phyloP scores from a whole-genome alignment of 2,329 filamentous ascomycete genomes.

The Colletotrichum aenigma region DNA sequence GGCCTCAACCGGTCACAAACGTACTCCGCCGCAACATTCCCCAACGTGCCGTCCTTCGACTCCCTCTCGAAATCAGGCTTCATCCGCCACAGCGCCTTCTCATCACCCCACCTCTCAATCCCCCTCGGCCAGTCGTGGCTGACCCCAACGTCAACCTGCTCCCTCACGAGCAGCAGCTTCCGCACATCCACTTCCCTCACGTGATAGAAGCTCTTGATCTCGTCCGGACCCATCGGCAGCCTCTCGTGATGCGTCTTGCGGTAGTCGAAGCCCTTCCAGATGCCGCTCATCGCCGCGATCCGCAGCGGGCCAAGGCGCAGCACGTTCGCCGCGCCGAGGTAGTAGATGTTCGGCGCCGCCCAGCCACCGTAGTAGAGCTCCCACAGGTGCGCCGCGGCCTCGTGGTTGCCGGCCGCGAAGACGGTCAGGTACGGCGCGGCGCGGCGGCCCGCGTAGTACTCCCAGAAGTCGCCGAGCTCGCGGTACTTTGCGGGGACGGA shows the following conservation, averaged over 20 bases:
- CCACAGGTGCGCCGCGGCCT: conserved; percentile 87
- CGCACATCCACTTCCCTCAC: conserved; percentile 88
- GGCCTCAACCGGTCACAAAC: conserved; percentile 84
- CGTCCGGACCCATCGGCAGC: conserved; percentile 79
- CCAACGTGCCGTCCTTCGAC: conserved; percentile 75
- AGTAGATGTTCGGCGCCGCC: conserved; percentile 97
- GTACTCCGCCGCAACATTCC: conserved; percentile 78
- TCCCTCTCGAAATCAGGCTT: conserved; percentile 81
- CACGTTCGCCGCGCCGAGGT: conserved; percentile 91
- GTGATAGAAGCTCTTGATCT: conserved; percentile 86
- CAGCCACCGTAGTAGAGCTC: conserved; percentile 97
- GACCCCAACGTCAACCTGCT: conserved; percentile 87
- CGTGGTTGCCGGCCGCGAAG: conserved; percentile 94
- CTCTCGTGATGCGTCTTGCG: conserved; percentile 82
- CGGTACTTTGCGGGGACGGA: conserved; percentile 90
- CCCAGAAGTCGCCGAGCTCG: conserved; percentile 87
- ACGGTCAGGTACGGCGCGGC: conserved; percentile 87
- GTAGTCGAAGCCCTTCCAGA: conserved; percentile 94
- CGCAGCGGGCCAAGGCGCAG: conserved; percentile 82
- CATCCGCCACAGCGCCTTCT: conserved; percentile 67
- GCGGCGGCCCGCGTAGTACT: conserved; percentile 84
- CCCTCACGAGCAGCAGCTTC: conserved; percentile 83
- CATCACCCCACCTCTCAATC: conserved; percentile 80
- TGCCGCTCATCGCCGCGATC: conserved; percentile 89
- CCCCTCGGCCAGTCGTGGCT: conserved; percentile 95